Conservation (phyloP, 306 rosid species). For the Quercus gilva region DNA sequence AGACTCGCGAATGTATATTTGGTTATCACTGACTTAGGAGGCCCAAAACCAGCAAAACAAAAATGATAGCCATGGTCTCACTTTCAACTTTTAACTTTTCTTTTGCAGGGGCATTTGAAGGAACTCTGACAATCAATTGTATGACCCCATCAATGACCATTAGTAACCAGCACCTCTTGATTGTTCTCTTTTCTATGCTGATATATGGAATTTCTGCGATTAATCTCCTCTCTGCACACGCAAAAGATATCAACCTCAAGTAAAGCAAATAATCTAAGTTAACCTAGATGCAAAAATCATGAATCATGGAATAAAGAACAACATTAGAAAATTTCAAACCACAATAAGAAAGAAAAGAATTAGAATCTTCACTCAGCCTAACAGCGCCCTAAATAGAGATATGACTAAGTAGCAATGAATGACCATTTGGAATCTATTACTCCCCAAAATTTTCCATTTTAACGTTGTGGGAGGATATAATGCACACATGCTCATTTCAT, state of each 20-base stretch:
- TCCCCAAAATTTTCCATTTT: not conserved
- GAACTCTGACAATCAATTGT: conserved; percentile 9
- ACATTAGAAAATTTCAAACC: not conserved
- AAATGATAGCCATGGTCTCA: conserved; percentile 15
- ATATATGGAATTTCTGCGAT: conserved; percentile 40
- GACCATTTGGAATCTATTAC: not conserved
- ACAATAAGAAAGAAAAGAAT: not conserved
- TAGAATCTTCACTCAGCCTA: not conserved
- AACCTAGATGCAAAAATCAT: conserved; percentile 4
- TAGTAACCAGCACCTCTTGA: conserved; percentile 35
- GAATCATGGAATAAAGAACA: not conserved
- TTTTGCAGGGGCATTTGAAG: conserved; percentile 11
- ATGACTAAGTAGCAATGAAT: not conserved
- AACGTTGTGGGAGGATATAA: not conserved
- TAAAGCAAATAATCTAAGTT: not conserved
- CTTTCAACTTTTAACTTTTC: conserved; percentile 22
- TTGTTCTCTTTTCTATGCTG: conserved; percentile 47
- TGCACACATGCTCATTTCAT: not conserved
- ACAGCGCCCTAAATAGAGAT: not conserved
- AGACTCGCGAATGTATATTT: conserved; percentile 20
- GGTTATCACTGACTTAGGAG: conserved; percentile 21
- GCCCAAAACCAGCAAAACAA: conserved; percentile 23
- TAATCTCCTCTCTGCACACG: conserved; percentile 65
- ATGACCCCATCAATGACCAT: conserved; percentile 41
- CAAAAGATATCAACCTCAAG: not conserved